Evolutionary conservation across 2,329 filamentous ascomycete species (phyloP).

Genomic region (Coniella lustricola): DNA sequence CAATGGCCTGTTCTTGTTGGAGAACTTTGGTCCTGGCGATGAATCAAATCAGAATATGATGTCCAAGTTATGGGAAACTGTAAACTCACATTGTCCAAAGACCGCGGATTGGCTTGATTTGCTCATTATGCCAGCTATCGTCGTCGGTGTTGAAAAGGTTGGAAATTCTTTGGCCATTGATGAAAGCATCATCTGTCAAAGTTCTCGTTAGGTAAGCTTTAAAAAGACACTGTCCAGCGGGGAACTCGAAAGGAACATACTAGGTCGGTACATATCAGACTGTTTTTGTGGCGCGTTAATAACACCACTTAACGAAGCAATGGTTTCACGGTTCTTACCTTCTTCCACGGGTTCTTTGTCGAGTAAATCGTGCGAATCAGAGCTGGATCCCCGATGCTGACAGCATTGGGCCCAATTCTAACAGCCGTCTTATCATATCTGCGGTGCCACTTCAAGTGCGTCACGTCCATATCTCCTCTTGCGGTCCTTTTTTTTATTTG

Average conservation of each 20-base stretch:
- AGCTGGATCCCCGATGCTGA: conserved; percentile 8
- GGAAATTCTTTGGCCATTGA: conserved; percentile 3
- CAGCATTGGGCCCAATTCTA: conserved; percentile 5
- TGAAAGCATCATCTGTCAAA: conserved; percentile 2
- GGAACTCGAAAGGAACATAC: neutral
- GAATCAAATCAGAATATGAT: neutral
- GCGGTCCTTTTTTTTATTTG: neutral
- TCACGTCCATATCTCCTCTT: conserved; percentile 6
- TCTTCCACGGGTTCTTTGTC: conserved; percentile 6
- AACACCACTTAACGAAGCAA: neutral
- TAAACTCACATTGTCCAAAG: conserved; percentile 7
- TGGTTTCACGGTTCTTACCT: neutral
- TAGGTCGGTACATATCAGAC: conserved; percentile 9
- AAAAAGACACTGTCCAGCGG: neutral
- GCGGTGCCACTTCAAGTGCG: conserved; percentile 7
- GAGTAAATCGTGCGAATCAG: conserved; percentile 11
- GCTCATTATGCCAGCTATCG: conserved; percentile 7
- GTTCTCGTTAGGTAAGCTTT: neutral
- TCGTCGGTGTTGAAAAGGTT: conserved; percentile 10
- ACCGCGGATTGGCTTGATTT: conserved; percentile 9
- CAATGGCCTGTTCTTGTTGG: conserved; percentile 3
- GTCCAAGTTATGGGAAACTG: neutral
- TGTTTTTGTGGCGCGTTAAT: neutral
- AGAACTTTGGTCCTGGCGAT: conserved; percentile 1
- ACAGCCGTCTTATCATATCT: conserved; percentile 7